Base-by-base conservation (phyloP, 176 grass and related monocot genomes). In the Juncus inflexus region DNA sequence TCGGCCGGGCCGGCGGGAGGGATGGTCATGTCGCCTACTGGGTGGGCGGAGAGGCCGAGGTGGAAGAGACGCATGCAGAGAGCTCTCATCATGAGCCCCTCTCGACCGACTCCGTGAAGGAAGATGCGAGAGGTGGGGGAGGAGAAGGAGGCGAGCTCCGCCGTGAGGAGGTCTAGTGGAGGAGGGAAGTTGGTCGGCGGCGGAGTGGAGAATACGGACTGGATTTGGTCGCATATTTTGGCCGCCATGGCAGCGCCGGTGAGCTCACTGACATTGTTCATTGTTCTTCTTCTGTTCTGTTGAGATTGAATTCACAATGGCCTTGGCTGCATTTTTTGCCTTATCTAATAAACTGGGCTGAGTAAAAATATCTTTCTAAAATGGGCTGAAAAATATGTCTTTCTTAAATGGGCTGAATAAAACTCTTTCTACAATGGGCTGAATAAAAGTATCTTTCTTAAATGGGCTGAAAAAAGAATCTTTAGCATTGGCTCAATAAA, bases 41-140 rank as follows among this genome's bases (percentile, higher is more conserved):
- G 78, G 65, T 96, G 84, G 14, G 76, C 73, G 2, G 76, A 37
- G 77, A 96, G 74, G 63, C 79, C 84, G 54, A 90, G 84, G 76
- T 96, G 91, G 66, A 76, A 81, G 28, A 96, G 84, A 35, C 91
- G 91, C 91, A 96, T 96, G 84, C 91, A 95, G 68, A 95, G 67
- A 39, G 87, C 87, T 60, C 81, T 89, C 80, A 96, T 63, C 87
- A 96, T 96, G 6, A 96, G 81, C 55, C 87, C 91, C 84, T 96
- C 91, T n/a, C 91, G 87, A 14, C 91, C 91, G 11, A 96, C 91
- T 66, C 91, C 91, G 74, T 96, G 77, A 64, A 88, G 84, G 74
- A 96, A 91, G 69, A 91, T 79, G 39, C 78, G 63, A 1, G 76
- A 55, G 12, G 37, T 16, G n/a, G 79, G 62, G 60, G 85, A 74